These are phyloP conservation scores for Bodo saltans DNA, from an alignment of 78 protist species.

Conservation along the genomic window DNA sequence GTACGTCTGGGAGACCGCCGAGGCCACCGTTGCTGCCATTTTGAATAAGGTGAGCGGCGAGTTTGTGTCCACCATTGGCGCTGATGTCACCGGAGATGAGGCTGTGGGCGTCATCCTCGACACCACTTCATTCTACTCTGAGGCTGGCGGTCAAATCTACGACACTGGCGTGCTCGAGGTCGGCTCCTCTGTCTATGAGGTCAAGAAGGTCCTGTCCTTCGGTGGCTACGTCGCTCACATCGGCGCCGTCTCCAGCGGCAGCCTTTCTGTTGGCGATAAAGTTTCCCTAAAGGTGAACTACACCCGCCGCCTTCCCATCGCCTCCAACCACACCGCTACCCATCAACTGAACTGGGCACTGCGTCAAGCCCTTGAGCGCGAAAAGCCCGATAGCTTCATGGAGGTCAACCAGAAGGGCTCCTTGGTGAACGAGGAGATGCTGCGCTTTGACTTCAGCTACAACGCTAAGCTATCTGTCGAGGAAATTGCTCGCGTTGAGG, in stretches of 20 bases:
- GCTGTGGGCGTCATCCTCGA: slow-evolving; percentile 66
- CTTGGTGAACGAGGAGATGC: slow-evolving; percentile 57
- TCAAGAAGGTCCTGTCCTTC: slow-evolving; percentile 57
- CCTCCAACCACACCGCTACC: slow-evolving; percentile 90
- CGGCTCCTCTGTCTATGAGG: slow-evolving; percentile 36
- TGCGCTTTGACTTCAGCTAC: slow-evolving; percentile 87
- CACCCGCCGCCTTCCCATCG: slow-evolving; percentile 60
- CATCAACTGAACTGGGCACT: slow-evolving; percentile 90
- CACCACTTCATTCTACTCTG: slow-evolving; percentile 84
- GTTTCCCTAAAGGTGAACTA: slow-evolving; percentile 57
- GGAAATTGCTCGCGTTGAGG: slow-evolving; percentile 46
- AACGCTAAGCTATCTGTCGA: slow-evolving; percentile 49
- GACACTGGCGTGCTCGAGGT: slow-evolving; percentile 72
- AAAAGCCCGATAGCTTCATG: slow-evolving; percentile 19
- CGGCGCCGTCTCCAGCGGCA: slow-evolving; percentile 63
- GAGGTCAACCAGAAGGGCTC: slow-evolving; percentile 86
- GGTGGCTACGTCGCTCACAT: slow-evolving; percentile 87
- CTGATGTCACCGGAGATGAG: not conserved
- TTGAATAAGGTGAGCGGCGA: slow-evolving; percentile 42
- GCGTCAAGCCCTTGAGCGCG: slow-evolving; percentile 50
- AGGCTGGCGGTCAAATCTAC: slow-evolving; percentile 90
- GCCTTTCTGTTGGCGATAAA: slow-evolving; percentile 54
- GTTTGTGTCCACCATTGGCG: slow-evolving; percentile 45
- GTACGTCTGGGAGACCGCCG: slow-evolving; percentile 47
- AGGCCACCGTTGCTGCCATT: slow-evolving; percentile 68